Base-by-base conservation (phyloP, 345 rosid species). In the Conringia planisiliqua region DNA sequence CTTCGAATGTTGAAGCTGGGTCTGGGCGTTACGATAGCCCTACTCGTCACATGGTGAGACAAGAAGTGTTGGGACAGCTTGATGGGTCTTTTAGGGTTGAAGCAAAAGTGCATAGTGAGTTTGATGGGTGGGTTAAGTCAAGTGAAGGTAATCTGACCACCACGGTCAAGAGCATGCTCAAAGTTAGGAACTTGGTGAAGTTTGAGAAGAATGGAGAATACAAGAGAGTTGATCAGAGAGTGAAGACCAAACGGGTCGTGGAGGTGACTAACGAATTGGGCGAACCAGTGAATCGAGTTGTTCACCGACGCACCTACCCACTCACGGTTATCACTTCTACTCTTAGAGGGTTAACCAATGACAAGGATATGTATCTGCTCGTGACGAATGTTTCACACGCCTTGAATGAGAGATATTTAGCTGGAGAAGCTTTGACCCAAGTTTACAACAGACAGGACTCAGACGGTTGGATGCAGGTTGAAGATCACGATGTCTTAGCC, bases 381-480 rank as follows among this genome's bases (percentile, higher is more conserved):
- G 56, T 81, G 10, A 88, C 96, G 0, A 91, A 91, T 63, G 89
- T 94, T 68, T 77, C 89, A 11, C 96, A 87, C 66, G 82, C 83
- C 9, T 36, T 81, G 80, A 60, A 13, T 33, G 86, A 85, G 76
- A 82, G 54, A 36, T 12, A 62, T 40, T 46, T 54, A 4, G 20
- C 42, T 35, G 95, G 91, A 13, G 78, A 50, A 10, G 14, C 48
- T 7, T 24, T 57, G 7, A 64, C 83, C 12, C 55, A 56, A n/a
- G 51, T 82, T 71, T 16, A 36, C 32, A 91, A 85, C 48, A 66
- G 54, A 32, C 96, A 91, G 82, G 79, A 61, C 39, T 84, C 90
- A 5, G 70, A 57, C 0, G 98, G 98, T n/a, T 85, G 97, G 96
- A 88, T 94, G 87, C 72, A 86, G 83, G 88, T 90, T 57, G 82